phyloP scores from a whole-genome alignment of 345 rosid species.

The Alliaria petiolata region DNA sequence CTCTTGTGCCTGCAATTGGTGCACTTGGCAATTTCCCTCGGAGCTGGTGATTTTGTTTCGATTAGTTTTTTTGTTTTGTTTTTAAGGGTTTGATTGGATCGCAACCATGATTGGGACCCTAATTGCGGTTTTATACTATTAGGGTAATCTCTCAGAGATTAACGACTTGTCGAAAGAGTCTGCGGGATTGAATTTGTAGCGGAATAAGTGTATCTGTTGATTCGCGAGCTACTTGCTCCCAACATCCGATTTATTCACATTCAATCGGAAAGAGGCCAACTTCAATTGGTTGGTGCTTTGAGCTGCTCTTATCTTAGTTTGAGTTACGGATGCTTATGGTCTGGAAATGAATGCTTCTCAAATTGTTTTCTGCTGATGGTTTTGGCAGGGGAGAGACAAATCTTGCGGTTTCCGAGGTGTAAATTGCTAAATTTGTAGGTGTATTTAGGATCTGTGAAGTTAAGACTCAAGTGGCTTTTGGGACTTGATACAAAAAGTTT shows the following conservation, averaged over 20 bases:
- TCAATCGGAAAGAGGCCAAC: too few species aligned
- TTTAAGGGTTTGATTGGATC: conserved; percentile 50
- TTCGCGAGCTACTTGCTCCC: not conserved
- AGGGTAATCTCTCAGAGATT: conserved; percentile 19
- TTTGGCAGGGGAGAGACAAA: conserved; percentile 17
- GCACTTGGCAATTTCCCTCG: not conserved
- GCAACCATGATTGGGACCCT: conserved; percentile 32
- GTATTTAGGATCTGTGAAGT: conserved; percentile 15
- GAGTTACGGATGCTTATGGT: conserved; percentile 25
- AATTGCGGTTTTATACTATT: conserved; percentile 35
- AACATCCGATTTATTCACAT: too few species aligned
- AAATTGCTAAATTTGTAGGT: conserved; percentile 15
- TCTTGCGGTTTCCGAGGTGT: conserved; percentile 1
- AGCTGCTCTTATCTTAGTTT: conserved; percentile 14
- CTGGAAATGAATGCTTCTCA: conserved; percentile 22
- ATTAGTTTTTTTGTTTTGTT: conserved; percentile 6
- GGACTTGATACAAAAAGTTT: conserved; percentile 25
- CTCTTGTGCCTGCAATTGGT: conserved; percentile 1
- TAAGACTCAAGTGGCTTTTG: conserved; percentile 24
- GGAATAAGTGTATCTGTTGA: conserved; percentile 16
- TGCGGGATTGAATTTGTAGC: conserved; percentile 28
- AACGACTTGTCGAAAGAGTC: too few species aligned
- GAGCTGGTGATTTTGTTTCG: conserved; percentile 21
- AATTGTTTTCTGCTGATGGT: conserved; percentile 23
- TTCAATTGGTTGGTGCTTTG: too few species aligned